Base-by-base conservation (phyloP, 2,329 filamentous ascomycete genomes). In the Aspergillus fumigatiaffinis region DNA sequence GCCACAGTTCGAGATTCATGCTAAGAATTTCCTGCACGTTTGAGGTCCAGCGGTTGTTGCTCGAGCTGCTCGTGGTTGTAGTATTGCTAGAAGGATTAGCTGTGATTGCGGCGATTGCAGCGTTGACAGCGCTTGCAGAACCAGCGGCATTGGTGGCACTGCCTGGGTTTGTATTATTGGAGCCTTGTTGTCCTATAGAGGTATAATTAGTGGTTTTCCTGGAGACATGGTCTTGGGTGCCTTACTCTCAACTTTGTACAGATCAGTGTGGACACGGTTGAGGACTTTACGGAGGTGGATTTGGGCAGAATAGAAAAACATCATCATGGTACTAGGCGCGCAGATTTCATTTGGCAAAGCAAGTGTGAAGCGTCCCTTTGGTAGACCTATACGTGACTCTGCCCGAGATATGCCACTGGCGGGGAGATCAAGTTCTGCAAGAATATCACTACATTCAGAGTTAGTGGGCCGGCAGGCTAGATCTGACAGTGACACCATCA, bases 381-480 rank as follows among this genome's bases (percentile, higher is more conserved):
- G 76, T 8, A 79, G 65, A 7, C 59, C 57, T 57, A 80, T 76
- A 1, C 71, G 70, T 44, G 76, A 75, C 67, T 87, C 84, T 6
- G 82, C 77, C 32, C 78, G 76, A 9, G 82, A 82, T 29, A 88
- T 85, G 2, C 83, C 82, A 67, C 84, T 87, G 1, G 81, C 78
- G 4, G 84, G 84, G 14, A 88, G 76, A 57, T 84, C 83, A 58
- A 97, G 80, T 74, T 99, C 94, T 3, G 94, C 94, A 50, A 97
- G 82, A 49, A 97, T 91, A 72, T 97, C 93, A 73, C 92, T 92
- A 56, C 17, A 49, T 28, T 14, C 3, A 26, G 35, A 32, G 23
- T 52, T 26, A 46, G 41, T 20, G 17, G 23, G 14, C n/a, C 55
- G n/a, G 38, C 23, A 47, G 20, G 52, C 26, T n/a, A 6, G n/a